Conservation (phyloP, 192 early-diverging fungal species). For the Coemansia sp. region DNA sequence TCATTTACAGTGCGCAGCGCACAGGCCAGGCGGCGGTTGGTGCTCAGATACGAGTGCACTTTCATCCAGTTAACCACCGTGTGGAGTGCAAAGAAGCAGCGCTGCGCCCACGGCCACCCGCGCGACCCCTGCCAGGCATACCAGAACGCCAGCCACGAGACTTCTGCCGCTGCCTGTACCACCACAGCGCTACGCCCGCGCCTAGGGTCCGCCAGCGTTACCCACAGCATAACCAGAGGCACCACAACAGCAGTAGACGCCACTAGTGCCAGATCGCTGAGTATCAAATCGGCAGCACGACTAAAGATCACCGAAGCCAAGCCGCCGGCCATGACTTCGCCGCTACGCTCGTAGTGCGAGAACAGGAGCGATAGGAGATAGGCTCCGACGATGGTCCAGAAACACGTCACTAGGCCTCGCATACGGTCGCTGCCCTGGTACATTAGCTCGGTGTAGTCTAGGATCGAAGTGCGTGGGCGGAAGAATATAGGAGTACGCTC, state of each 20-base stretch:
- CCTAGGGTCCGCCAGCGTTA: slow-evolving; percentile 25
- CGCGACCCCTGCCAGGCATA: slow-evolving; percentile 62
- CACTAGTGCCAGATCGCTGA: slow-evolving; percentile 75
- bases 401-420: slow-evolving; percentile 52
- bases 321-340: slow-evolving; percentile 35
- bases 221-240: slow-evolving; percentile 48
- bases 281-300: slow-evolving; percentile 63
- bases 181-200: slow-evolving; percentile 11
- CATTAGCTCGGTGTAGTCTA: slow-evolving; percentile 57
- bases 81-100: slow-evolving; percentile 84
- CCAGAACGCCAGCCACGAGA: slow-evolving; percentile 59
- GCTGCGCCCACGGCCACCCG: slow-evolving; percentile 88
- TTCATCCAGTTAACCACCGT: slow-evolving; percentile 95
- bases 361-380: slow-evolving; percentile 45
- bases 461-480: slow-evolving; percentile 44
- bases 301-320: slow-evolving; percentile 43
- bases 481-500: slow-evolving; percentile 25
- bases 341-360: slow-evolving; percentile 44
- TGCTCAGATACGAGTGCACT: slow-evolving; percentile 88
- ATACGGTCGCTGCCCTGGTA: slow-evolving; percentile 53
- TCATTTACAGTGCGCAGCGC: slow-evolving; percentile 21
- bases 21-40: slow-evolving; percentile 72
- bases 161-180: slow-evolving; percentile 64
- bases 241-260: slow-evolving; percentile 65
- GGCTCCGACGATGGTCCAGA: slow-evolving; percentile 52